Conservation (phyloP, 2,329 filamentous ascomycete genomes). For the Emericellopsis cladophorae region DNA sequence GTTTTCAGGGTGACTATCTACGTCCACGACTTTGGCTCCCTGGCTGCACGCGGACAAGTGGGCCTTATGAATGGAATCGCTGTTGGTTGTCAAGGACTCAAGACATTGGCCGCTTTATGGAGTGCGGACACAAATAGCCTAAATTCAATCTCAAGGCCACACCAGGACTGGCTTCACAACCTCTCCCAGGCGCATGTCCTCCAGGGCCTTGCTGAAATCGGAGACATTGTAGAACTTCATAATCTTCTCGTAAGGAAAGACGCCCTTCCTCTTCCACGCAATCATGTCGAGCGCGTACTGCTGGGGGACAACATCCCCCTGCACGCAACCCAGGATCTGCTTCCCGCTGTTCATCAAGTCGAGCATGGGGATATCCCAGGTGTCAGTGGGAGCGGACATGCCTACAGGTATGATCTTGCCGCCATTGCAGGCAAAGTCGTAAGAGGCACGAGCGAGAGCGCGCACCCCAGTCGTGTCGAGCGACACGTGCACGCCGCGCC, state of each 20-base stretch:
- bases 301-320: conserved; percentile 22
- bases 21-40: no score
- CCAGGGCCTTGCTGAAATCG: conserved; percentile 14
- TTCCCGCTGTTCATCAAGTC: conserved; percentile 33
- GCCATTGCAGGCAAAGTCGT: conserved; percentile 26
- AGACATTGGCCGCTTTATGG: no score
- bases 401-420: conserved; percentile 38
- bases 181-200: conserved; percentile 14
- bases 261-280: conserved; percentile 15
- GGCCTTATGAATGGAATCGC: no score
- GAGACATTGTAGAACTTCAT: conserved; percentile 16
- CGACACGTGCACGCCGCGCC: conserved; percentile 28
- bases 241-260: conserved; percentile 18
- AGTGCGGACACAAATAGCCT: no score
- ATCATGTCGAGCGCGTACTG: conserved; percentile 22
- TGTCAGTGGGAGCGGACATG: conserved; percentile 26
- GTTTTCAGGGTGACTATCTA: no score
- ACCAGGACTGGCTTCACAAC: conserved; percentile 19
- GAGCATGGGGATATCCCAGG: conserved; percentile 27
- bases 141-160: conserved; percentile 9
- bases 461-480: conserved; percentile 36
- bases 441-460: conserved; percentile 23
- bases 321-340: conserved; percentile 28
- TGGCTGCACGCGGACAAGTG: no score
- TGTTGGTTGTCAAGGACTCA: no score